Conservation (phyloP, 768 basidiomycete species). For the Pleurotus eryngii region DNA sequence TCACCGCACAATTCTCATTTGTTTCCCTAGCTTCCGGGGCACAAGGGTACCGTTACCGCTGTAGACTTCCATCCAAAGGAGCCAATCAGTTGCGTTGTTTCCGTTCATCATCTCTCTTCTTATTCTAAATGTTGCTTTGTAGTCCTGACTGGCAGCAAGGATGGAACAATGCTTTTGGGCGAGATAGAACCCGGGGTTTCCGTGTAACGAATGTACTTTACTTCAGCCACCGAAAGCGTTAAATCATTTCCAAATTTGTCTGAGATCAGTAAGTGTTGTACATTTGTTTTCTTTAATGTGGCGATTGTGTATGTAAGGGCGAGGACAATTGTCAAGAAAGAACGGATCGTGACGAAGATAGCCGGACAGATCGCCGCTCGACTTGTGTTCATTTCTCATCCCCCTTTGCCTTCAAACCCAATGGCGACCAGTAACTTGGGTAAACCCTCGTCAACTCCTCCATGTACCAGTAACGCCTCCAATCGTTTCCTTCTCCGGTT, state of each 20-base stretch:
- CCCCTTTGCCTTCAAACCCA: constrained; percentile 2
- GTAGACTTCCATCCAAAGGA: constrained; percentile 97
- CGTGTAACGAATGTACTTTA: constrained; percentile 25
- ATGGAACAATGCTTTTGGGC: constrained; percentile 87
- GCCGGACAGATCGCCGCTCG: neutral
- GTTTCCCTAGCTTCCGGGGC: constrained; percentile 73
- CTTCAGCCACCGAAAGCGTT: too few relatives aligned
- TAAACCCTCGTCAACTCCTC: constrained; percentile 50
- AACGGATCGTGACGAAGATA: neutral
- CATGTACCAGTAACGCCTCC: constrained; percentile 52
- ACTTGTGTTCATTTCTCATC: neutral
- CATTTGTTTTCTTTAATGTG: too few relatives aligned
- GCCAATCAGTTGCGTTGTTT: constrained; percentile 72
- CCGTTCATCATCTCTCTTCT: neutral
- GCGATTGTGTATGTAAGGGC: too few relatives aligned
- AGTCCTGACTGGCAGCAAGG: constrained; percentile 93
- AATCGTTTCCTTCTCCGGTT: constrained; percentile 13
- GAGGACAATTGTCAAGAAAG: too few relatives aligned
- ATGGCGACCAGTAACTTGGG: constrained; percentile 45
- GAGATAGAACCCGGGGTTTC: constrained; percentile 73
- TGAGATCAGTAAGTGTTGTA: too few relatives aligned
- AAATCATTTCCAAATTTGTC: too few relatives aligned
- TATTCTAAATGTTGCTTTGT: constrained; percentile 7
- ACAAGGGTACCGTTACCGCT: constrained; percentile 94
- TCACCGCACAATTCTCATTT: neutral